A percentile compares a stretch with the other conserved stretches of the same genome.
Conservation (phyloP, 257 asterid species). For the Jaltomata sinuosa region DNA sequence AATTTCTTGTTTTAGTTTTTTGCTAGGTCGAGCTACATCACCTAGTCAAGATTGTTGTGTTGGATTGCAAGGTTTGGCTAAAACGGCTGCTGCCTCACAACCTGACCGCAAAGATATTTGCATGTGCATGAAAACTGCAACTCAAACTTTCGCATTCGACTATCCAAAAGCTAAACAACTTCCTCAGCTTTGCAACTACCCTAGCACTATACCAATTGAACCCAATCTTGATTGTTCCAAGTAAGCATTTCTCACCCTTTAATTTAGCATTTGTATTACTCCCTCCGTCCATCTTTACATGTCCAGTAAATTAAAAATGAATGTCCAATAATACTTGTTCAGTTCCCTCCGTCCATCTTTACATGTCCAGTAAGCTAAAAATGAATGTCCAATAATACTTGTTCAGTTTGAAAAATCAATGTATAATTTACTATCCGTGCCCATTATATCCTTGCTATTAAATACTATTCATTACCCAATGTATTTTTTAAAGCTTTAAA, state of each 20-base stretch:
- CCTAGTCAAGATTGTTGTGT: background rate
- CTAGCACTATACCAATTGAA: background rate
- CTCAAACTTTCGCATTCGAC: background rate
- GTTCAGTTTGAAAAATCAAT: too few species aligned
- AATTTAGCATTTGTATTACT: too few species aligned
- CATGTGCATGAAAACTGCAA: background rate
- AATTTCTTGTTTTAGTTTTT: background rate
- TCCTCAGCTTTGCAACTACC: background rate
- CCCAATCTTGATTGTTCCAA: background rate
- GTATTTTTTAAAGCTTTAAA: too few species aligned
- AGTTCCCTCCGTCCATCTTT: too few species aligned
- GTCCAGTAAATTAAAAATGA: too few species aligned
- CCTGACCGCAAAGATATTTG: background rate
- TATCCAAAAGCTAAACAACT: background rate
- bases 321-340: too few species aligned
- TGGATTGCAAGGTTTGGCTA: background rate
- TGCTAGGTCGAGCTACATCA: background rate
- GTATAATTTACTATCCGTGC: too few species aligned
- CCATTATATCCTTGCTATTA: too few species aligned
- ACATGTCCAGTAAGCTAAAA: too few species aligned
- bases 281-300: too few species aligned
- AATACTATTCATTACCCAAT: too few species aligned
- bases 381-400: too few species aligned
- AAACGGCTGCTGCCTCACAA: background rate
- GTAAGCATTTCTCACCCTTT: background rate